Conservation (phyloP, 2,329 filamentous ascomycete genomes). For the Xylariales sp. region DNA sequence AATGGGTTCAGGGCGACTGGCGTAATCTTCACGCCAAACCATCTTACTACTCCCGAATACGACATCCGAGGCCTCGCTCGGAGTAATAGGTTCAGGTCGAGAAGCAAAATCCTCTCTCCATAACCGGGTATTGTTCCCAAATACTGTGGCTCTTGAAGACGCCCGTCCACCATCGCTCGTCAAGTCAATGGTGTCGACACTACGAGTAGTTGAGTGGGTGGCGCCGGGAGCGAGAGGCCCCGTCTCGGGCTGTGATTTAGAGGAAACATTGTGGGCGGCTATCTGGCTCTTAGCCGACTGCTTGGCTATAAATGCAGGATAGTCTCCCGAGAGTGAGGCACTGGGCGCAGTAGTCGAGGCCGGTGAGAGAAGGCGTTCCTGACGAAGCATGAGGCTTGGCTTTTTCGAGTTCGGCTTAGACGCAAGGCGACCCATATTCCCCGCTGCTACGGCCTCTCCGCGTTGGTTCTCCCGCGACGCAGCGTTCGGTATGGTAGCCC, state of each 20-base stretch:
- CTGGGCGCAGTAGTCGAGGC: conserved; percentile 50
- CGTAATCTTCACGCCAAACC: conserved; percentile 59
- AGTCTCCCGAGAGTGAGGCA: conserved; percentile 52
- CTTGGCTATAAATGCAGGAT: conserved; percentile 50
- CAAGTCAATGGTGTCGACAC: conserved; percentile 51
- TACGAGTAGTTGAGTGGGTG: conserved; percentile 47
- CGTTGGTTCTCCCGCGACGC: conserved; percentile 40
- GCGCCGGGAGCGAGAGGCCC: conserved; percentile 45
- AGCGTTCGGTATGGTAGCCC: conserved; percentile 34
- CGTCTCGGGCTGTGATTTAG: conserved; percentile 37
- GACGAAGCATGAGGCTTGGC: conserved; percentile 57
- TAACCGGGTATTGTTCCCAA: conserved; percentile 42
- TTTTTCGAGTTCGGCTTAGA: conserved; percentile 59
- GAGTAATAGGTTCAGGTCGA: conserved; percentile 42
- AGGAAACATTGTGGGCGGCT: conserved; percentile 38
- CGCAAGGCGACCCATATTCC: conserved; percentile 59
- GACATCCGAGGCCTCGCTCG: conserved; percentile 41
- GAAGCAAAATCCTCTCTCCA: conserved; percentile 51
- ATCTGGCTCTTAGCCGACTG: conserved; percentile 44
- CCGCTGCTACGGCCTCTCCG: conserved; percentile 38
- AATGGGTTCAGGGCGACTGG: conserved; percentile 54
- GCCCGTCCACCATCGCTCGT: conserved; percentile 47
- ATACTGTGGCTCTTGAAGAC: conserved; percentile 44
- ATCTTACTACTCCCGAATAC: conserved; percentile 48
- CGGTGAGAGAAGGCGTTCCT: conserved; percentile 58